A percentile compares a stretch with the other conserved stretches of the same genome.
phyloP scores from a whole-genome alignment of 176 grass and related monocot species.

The Eragrostis curvula region DNA sequence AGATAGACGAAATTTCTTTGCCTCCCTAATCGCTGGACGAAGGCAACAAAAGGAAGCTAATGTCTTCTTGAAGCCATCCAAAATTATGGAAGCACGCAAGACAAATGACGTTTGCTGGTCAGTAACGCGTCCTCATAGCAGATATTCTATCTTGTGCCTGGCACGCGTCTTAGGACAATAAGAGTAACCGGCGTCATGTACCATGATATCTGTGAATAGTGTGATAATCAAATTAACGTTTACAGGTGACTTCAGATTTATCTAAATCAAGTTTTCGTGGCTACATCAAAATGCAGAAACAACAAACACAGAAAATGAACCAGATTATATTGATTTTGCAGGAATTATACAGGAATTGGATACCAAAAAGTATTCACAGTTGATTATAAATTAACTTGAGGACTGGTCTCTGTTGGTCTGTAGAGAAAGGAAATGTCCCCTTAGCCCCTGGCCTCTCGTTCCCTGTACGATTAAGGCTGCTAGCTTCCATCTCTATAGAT shows the following conservation, averaged over 20 bases:
- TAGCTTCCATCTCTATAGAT: not conserved
- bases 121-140: not conserved
- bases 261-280: not conserved
- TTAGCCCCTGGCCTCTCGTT: not conserved
- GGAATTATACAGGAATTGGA: not conserved
- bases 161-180: not conserved
- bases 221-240: not conserved
- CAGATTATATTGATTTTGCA: not conserved
- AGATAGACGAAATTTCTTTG: not conserved
- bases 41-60: not conserved
- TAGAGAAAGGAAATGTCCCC: not conserved
- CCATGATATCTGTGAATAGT: not conserved
- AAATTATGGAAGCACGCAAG: conserved; percentile 2
- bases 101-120: not conserved
- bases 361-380: not conserved
- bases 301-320: not conserved
- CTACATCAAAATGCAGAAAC: not conserved
- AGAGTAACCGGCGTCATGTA: not conserved
- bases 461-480: not conserved
- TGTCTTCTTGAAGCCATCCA: not conserved
- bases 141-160: not conserved
- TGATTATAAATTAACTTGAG: not conserved
- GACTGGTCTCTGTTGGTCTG: not conserved
- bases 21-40: not conserved
- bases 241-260: not conserved